Conservation (phyloP, 2,329 filamentous ascomycete species). For the Fusarium cicatricum region DNA sequence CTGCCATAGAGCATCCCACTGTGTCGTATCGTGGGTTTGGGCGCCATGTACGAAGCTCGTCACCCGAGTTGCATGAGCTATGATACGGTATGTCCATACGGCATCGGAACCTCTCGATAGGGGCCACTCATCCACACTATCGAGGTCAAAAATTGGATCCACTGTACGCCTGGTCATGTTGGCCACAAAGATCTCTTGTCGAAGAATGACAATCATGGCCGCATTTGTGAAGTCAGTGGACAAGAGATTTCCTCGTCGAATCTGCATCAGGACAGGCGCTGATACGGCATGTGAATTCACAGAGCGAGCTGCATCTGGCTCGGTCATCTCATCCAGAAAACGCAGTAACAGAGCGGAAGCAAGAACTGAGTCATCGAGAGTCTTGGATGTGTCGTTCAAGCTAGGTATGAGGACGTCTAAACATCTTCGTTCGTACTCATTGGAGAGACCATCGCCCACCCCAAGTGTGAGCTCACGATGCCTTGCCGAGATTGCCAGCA, state of each 20-base stretch:
- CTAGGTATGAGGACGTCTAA: conserved; percentile 1
- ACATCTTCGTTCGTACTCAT: conserved; percentile 3
- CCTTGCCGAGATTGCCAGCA: conserved; percentile 2
- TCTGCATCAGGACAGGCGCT: not conserved
- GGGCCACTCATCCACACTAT: conserved; percentile 1
- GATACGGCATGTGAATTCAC: conserved; percentile 1
- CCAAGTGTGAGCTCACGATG: not conserved
- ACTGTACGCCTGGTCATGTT: conserved; percentile 4
- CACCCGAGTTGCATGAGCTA: conserved; percentile 1
- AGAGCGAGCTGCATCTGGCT: not conserved
- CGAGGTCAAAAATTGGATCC: not conserved
- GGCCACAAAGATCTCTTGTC: conserved; percentile 4
- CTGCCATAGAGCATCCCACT: not conserved
- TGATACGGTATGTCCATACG: conserved; percentile 2
- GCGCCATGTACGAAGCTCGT: not conserved
- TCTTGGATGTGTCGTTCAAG: not conserved
- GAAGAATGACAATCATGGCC: not conserved
- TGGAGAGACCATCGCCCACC: not conserved
- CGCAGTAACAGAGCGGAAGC: conserved; percentile 1
- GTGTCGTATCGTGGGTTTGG: not conserved
- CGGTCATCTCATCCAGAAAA: conserved; percentile 5
- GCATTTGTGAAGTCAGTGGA: not conserved
- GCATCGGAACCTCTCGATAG: not conserved
- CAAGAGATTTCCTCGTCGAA: not conserved
- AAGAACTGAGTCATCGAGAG: not conserved